Evolutionary conservation across 306 rosid species (phyloP).

Genomic region (Citrullus mucosospermus): DNA sequence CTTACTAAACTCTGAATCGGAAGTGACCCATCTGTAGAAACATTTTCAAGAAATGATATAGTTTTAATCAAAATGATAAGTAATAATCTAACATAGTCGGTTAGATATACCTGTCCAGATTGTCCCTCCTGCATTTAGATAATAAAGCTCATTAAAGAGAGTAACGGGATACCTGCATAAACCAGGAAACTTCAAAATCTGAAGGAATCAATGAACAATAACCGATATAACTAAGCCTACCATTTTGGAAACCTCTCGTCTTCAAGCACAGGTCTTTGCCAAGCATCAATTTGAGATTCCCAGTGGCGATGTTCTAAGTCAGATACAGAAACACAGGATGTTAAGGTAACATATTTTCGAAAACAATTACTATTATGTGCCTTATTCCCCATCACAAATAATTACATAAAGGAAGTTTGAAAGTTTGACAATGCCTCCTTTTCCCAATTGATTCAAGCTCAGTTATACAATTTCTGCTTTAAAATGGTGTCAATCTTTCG

Average conservation of each 20-base stretch:
- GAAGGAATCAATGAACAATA: background rate
- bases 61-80: background rate
- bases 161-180: slow-evolving; percentile 75
- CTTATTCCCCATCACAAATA: background rate
- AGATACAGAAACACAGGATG: background rate
- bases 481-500: background rate
- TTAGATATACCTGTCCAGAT: slow-evolving; percentile 77
- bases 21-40: slow-evolving; percentile 59
- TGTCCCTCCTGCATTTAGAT: slow-evolving; percentile 80
- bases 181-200: slow-evolving; percentile 10
- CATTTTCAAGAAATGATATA: background rate
- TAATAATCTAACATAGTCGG: background rate
- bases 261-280: slow-evolving; percentile 90
- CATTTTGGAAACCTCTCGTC: slow-evolving; percentile 93
- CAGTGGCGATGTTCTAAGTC: slow-evolving; percentile 49
- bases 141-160: slow-evolving; percentile 88
- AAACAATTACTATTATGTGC: background rate
- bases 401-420: background rate
- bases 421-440: background rate
- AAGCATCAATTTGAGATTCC: slow-evolving; percentile 84
- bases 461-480: background rate
- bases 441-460: background rate
- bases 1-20: slow-evolving; percentile 40
- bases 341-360: background rate
- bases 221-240: slow-evolving; percentile 35